Conservation (phyloP, 2,329 filamentous ascomycete genomes). For the Nothopassalora personata region DNA sequence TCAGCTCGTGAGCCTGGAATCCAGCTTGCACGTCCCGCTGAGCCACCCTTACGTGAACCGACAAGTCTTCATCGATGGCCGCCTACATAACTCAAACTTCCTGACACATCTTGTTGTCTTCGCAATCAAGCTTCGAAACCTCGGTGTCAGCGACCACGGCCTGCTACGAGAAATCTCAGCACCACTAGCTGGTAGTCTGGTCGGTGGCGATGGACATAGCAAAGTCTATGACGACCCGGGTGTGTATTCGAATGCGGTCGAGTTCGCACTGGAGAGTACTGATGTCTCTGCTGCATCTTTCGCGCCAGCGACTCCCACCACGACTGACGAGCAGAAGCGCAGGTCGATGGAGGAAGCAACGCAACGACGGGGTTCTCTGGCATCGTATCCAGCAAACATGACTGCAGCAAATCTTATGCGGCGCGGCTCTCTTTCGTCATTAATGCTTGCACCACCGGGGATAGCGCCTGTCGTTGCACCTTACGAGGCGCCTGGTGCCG, state of each 20-base stretch:
- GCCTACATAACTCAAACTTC: constrained; percentile 88
- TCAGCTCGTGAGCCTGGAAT: constrained; percentile 90
- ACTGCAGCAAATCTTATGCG: constrained; percentile 32
- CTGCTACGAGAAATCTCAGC: constrained; percentile 84
- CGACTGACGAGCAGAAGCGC: constrained; percentile 15
- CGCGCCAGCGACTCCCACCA: neutral
- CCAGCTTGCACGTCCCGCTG: constrained; percentile 78
- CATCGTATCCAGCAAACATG: constrained; percentile 28
- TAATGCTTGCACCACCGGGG: constrained; percentile 22
- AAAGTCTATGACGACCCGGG: constrained; percentile 83
- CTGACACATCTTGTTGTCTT: constrained; percentile 90
- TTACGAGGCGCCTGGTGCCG: constrained; percentile 36
- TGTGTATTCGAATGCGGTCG: constrained; percentile 64
- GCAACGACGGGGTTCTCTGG: constrained; percentile 21
- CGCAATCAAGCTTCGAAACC: constrained; percentile 85
- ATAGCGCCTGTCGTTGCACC: constrained; percentile 30
- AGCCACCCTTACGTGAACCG: constrained; percentile 90
- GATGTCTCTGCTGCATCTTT: constrained; percentile 22
- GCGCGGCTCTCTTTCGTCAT: constrained; percentile 25
- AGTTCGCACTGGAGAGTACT: constrained; percentile 45
- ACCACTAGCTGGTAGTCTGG: constrained; percentile 84
- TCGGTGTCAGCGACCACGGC: constrained; percentile 88
- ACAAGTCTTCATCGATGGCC: constrained; percentile 91
- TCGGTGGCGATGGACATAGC: constrained; percentile 88
- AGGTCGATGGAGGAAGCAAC: constrained; percentile 20